Evolutionary conservation across 2,329 filamentous ascomycete genomes (phyloP), one percentile per base, ranked within the genome.

Genomic region (Diaporthe citrichinensis): DNA sequence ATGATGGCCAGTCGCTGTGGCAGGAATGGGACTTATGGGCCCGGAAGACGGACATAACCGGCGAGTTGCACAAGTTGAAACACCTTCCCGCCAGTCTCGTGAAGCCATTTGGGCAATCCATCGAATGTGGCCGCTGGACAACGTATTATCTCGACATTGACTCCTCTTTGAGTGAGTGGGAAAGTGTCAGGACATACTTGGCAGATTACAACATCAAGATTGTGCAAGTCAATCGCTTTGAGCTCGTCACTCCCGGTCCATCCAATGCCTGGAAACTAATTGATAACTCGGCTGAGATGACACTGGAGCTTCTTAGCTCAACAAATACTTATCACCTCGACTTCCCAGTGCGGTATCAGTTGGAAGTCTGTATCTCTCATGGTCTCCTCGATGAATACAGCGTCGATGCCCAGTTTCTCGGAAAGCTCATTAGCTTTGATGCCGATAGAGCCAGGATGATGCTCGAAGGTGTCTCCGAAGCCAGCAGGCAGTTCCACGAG

Each of bases 291-390:
- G 58, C 41, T 8, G 36, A 67, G 23, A 36, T 71, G 25, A 71
- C 65, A 8, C 74, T 83, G 46, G 76, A 81, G 57, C 74, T 86
- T 71, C 78, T 87, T 73, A 74, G 78, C 78, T 76, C 80, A 31
- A 82, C 86, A 3, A 77, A 86, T 34, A 84, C 84, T 39, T 79
- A 86, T 41, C 78, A 84, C 73, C 86, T 96, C 5, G 85, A 90
- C 0, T 98, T 95, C 77, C 85, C 91, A 0, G 90, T 98, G 1
- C 90, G 95, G 23, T 99, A 98, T 81, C 95, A 98, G 82, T 89
- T 99, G 0, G 96, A 99, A 82, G 96, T 95, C 0, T 98, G 96
- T 81, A 88, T 98, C n/a, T 98, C 96, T 0, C 91, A 93, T 39
- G 92, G 92, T 0, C 87, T 92, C 34, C 85, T 99, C 17, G 93